These are phyloP conservation scores for Umbelopsis sp. DNA, from an alignment of 371 early-diverging fungal species.

Conservation along the genomic window DNA sequence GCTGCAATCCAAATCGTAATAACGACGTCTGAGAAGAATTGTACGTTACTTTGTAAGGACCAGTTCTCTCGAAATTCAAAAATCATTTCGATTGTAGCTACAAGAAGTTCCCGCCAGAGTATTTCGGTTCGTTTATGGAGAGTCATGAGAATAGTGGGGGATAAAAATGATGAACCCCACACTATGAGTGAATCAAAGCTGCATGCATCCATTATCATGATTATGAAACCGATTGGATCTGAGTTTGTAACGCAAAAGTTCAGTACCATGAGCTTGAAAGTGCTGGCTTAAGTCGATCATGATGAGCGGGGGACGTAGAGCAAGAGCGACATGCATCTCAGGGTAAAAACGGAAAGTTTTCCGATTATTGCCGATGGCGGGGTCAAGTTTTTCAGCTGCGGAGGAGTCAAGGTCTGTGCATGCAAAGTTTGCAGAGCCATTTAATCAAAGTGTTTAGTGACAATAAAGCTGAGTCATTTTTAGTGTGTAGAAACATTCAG, in stretches of 20 bases:
- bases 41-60: neutral
- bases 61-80: neutral
- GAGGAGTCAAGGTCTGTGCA: no score
- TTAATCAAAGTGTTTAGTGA: no score
- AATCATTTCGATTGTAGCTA: conserved; percentile 9
- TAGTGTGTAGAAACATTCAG: no score
- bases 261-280: neutral
- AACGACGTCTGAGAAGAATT: neutral
- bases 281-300: no score
- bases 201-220: neutral
- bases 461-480: neutral
- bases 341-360: neutral
- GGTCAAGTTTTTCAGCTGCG: neutral
- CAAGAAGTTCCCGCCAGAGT: neutral
- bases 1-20: conserved; percentile 16
- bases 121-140: neutral
- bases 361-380: neutral
- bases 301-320: neutral
- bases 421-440: no score
- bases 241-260: neutral
- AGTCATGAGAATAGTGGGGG: no score
- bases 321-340: neutral
- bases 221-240: neutral
- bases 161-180: neutral
- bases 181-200: neutral